Conservation (phyloP, 2,329 filamentous ascomycete species). For the Aureobasidium pullulans region DNA sequence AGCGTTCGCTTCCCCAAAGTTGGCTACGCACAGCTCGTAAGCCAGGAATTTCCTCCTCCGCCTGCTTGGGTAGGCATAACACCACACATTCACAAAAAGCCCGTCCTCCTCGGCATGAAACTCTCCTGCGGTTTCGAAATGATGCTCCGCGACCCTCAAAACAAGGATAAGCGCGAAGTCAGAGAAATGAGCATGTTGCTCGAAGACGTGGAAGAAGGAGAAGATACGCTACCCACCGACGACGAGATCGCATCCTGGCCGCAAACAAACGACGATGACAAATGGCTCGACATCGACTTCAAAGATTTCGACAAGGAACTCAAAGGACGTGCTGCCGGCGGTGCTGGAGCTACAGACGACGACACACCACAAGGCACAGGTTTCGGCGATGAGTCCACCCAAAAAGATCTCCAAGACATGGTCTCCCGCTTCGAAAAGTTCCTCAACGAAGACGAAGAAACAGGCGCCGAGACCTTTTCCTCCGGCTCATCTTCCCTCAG, state of each 20-base stretch:
- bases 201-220: conserved; percentile 66
- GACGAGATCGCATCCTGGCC: conserved; percentile 67
- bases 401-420: conserved; percentile 78
- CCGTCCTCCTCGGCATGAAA: conserved; percentile 75
- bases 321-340: conserved; percentile 41
- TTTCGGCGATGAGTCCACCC: conserved; percentile 58
- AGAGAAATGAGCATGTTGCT: conserved; percentile 71
- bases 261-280: conserved; percentile 69
- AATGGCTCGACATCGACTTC: conserved; percentile 89
- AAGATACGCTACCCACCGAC: conserved; percentile 63
- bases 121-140: conserved; percentile 87
- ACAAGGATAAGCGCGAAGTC: conserved; percentile 60
- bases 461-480: conserved; percentile 61
- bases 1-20: conserved; percentile 82
- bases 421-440: conserved; percentile 86
- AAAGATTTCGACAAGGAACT: conserved; percentile 82
- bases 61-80: conserved; percentile 47
- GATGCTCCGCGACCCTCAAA: conserved; percentile 60
- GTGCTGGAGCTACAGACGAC: conserved; percentile 18
- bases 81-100: conserved; percentile 29
- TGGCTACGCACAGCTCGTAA: conserved; percentile 82
- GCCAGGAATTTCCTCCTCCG: conserved; percentile 67
- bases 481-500: conserved; percentile 26
- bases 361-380: conserved; percentile 23
- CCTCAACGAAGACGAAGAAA: conserved; percentile 70